These are phyloP conservation scores for Oenanthe javanica DNA, from an alignment of 140 eudicot genomes.

Conservation along the genomic window DNA sequence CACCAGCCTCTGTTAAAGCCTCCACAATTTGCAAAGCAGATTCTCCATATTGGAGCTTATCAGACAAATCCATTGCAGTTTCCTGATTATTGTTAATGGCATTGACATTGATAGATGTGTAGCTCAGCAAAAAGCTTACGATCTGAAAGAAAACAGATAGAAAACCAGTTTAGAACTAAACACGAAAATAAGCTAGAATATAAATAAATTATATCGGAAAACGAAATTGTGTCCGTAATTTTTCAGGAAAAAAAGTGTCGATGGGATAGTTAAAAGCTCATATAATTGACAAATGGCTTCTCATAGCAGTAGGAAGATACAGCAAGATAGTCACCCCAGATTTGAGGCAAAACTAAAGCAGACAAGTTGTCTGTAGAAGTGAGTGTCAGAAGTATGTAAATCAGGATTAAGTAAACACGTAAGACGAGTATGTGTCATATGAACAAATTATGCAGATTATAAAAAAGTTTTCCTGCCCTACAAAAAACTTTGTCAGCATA, in stretches of 20 bases:
- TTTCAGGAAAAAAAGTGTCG: background rate
- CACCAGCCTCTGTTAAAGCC: slow-evolving; percentile 67
- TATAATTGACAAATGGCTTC: background rate
- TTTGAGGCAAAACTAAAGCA: background rate
- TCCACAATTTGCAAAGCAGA: slow-evolving; percentile 63
- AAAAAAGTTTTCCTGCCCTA: background rate
- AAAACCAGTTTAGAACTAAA: background rate
- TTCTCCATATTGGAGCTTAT: slow-evolving; percentile 67
- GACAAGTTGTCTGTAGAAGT: background rate
- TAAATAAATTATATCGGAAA: background rate
- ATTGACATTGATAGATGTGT: slow-evolving; percentile 56
- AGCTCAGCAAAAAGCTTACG: slow-evolving; percentile 51
- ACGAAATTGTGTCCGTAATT: background rate
- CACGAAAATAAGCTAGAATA: too few species aligned
- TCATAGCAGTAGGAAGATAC: background rate
- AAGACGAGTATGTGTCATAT: background rate
- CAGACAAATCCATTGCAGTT: slow-evolving; percentile 94
- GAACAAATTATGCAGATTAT: background rate
- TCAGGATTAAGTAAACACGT: background rate
- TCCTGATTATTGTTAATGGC: slow-evolving; percentile 64
- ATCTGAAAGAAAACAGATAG: slow-evolving; percentile 34
- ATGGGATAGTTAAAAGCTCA: background rate
- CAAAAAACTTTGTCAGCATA: background rate
- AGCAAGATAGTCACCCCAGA: background rate
- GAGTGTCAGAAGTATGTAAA: background rate